Evolutionary conservation across 176 grass and related monocot species (phyloP).

Genomic region (Carex kokanica): DNA sequence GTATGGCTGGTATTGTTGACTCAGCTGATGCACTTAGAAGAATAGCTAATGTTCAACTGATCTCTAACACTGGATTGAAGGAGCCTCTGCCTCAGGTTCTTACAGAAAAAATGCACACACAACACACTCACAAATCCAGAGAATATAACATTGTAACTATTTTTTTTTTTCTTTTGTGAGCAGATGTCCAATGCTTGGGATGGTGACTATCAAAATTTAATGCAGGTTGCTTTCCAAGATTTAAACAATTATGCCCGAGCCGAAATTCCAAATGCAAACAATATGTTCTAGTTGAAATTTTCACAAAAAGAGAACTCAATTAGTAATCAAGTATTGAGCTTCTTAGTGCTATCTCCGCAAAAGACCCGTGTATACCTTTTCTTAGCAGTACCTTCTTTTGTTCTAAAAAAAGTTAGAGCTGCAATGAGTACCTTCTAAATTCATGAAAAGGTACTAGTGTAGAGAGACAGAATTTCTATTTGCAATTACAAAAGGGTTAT

Average conservation of each 20-base stretch:
- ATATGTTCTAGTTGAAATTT: not conserved
- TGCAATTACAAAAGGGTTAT: not conserved
- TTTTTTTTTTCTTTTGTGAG: conserved; percentile 16
- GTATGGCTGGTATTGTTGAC: conserved; percentile 30
- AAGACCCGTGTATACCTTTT: not conserved
- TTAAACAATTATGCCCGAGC: conserved; percentile 34
- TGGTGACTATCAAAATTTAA: conserved; percentile 49
- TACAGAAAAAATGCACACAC: conserved; percentile 7
- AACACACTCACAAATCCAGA: not conserved
- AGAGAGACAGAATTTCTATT: not conserved
- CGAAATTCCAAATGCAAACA: not conserved
- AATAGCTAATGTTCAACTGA: conserved; percentile 47
- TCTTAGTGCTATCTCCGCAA: not conserved
- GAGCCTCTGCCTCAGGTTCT: conserved; percentile 57
- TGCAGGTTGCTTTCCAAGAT: conserved; percentile 41
- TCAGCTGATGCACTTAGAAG: conserved; percentile 37
- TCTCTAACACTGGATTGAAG: conserved; percentile 49
- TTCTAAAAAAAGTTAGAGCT: not conserved
- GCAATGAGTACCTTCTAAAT: not conserved
- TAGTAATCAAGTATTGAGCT: not conserved
- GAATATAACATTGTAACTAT: not conserved
- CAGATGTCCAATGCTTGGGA: conserved; percentile 57
- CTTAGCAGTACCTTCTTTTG: not conserved
- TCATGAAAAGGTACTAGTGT: not conserved
- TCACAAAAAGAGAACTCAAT: not conserved